Evolutionary conservation across 2,329 filamentous ascomycete genomes (phyloP), one percentile per base, ranked within the genome.

Genomic region (Fusarium keratoplasticum): DNA sequence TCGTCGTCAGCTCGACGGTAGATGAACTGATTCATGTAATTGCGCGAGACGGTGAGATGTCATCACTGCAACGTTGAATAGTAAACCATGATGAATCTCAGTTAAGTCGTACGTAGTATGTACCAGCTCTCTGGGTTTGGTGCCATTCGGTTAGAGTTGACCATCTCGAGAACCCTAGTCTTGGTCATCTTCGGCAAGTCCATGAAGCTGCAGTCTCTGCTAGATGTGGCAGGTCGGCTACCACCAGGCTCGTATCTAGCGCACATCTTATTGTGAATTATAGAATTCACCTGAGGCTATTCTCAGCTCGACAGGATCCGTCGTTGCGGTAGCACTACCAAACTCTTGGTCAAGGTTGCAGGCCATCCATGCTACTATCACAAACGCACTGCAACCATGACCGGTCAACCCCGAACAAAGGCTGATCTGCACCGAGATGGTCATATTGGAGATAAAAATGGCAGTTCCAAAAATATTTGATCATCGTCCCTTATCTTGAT

Each of bases 381-480:
- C 60, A 33, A 55, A 60, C 50, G 40, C 27, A 42, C 36, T 20
- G 31, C 54, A 36, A 63, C 71, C 61, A 33, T 63, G 42, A 33
- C 50, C 54, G 58, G 63, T 25, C 18, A 61, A 47, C 60, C 40
- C 47, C 35, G 35, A 61, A 57, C 55, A 22, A 35, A 31, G 60
- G 40, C 47, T 29, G 50, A 54, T 54, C 50, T 54, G 33, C 29
- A 64, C 64, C 7, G 18, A 62, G 71, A 74, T 74, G 64, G 54
- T 60, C 61, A 50, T 31, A 44, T 60, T 61, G 29, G 50, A 68
- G 36, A 66, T 63, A 57, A 74, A 70, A 72, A 74, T 74, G 74
- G 72, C 58, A 74, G 42, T 66, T 72, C 72, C 68, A 74, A 74
- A 74, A 74, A 74, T 50, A 59, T 18, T 33, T 31, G 61, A 72